Conservation (phyloP, 169 alveolate genomes). For the Cryptosporidium muris region DNA sequence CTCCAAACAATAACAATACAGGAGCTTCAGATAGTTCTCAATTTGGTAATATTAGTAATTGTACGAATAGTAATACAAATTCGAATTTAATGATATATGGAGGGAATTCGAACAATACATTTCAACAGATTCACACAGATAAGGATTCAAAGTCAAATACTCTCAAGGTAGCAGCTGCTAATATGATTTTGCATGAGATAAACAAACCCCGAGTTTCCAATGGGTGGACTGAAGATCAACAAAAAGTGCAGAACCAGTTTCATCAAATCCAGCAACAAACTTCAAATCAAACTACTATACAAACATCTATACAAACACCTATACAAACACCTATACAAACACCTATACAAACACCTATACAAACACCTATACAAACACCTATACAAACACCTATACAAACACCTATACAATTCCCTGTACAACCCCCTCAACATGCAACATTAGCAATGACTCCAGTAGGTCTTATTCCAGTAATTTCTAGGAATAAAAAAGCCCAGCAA, state of each 20-base stretch:
- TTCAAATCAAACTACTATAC: too few relatives aligned
- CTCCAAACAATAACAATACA: neutral
- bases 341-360: too few relatives aligned
- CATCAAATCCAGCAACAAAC: neutral
- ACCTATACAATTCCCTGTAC: too few relatives aligned
- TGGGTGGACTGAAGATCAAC: too few relatives aligned
- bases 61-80: neutral
- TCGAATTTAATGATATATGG: neutral
- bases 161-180: conserved; percentile 48
- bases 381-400: too few relatives aligned
- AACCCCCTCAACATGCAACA: conserved; percentile 27
- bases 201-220: conserved; percentile 26
- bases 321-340: too few relatives aligned
- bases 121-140: too few relatives aligned
- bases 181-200: conserved; percentile 50
- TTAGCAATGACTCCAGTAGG: conserved; percentile 56
- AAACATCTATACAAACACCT: too few relatives aligned
- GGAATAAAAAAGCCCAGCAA: neutral
- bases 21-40: neutral
- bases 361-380: too few relatives aligned
- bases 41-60: neutral
- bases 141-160: conserved; percentile 15
- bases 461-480: conserved; percentile 43
- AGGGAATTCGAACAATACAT: too few relatives aligned
- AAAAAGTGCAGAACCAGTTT: neutral